Percentiles rank a stretch among this genome's conserved stretches.
Evolutionary conservation across 768 basidiomycete genomes (phyloP).

Genomic region (Dentipellis sp.): DNA sequence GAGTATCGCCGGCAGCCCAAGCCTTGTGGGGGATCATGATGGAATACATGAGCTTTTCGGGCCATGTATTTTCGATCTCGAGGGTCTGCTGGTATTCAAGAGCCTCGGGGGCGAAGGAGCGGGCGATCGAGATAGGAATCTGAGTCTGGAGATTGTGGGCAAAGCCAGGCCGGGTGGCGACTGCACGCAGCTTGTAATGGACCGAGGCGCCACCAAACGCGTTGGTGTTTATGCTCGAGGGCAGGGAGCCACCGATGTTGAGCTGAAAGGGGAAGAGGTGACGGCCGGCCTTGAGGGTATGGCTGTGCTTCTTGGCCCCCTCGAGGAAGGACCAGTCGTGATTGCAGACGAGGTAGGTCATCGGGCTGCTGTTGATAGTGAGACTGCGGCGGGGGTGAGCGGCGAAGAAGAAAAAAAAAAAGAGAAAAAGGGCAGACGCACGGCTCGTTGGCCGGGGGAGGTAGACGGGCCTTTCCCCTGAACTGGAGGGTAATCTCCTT

Average conservation of each 20-base stretch:
- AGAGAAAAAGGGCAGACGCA: slow-evolving; percentile 26
- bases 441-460: slow-evolving; percentile 48
- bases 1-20: slow-evolving; percentile 82
- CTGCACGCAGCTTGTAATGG: slow-evolving; percentile 84
- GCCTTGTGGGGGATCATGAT: slow-evolving; percentile 93
- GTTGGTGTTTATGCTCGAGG: slow-evolving; percentile 59
- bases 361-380: slow-evolving; percentile 33
- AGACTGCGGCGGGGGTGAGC: slow-evolving; percentile 22
- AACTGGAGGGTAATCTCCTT: slow-evolving; percentile 82
- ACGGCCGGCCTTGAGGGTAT: slow-evolving; percentile 92
- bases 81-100: slow-evolving; percentile 94
- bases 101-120: slow-evolving; percentile 71
- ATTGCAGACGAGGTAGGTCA: slow-evolving; percentile 58
- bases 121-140: slow-evolving; percentile 55
- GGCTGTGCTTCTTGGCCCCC: slow-evolving; percentile 65
- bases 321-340: slow-evolving; percentile 94
- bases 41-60: slow-evolving; percentile 93
- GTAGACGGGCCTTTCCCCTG: slow-evolving; percentile 72
- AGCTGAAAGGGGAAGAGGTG: slow-evolving; percentile 92
- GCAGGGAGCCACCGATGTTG: slow-evolving; percentile 75
- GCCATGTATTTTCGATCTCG: slow-evolving; percentile 97
- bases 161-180: slow-evolving; percentile 70
- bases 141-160: slow-evolving; percentile 57
- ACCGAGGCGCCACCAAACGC: slow-evolving; percentile 55
- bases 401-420: slow-evolving; percentile 2